A percentile compares a stretch with the other conserved stretches of the same genome.
phyloP scores from a whole-genome alignment of 108 stramenopile species.

The Cyclostephanos tholiformis region DNA sequence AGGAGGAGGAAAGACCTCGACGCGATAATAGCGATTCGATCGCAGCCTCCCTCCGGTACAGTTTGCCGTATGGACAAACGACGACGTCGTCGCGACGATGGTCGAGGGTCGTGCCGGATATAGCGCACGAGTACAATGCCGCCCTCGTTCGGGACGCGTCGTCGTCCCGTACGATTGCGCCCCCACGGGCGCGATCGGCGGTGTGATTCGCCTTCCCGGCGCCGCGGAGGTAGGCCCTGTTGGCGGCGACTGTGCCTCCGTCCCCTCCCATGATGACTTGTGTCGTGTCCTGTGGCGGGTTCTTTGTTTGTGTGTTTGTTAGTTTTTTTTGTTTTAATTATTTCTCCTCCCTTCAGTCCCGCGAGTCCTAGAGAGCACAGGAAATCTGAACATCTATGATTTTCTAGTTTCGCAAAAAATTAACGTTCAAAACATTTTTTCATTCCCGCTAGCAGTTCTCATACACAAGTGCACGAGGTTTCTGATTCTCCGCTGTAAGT shows the following conservation, averaged over 20 bases:
- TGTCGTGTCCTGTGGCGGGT: too few species aligned
- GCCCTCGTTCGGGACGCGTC: conserved; percentile 43
- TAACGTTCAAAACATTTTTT: too few species aligned
- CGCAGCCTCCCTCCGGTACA: conserved; percentile 77
- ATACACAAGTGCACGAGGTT: too few species aligned
- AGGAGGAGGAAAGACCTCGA: conserved; percentile 25
- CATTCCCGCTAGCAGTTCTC: too few species aligned
- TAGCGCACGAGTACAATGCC: conserved; percentile 61
- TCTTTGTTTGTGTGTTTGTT: too few species aligned
- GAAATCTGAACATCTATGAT: too few species aligned
- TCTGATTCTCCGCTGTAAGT: too few species aligned
- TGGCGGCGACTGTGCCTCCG: conserved; percentile 84
- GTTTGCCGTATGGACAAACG: conserved; percentile 68
- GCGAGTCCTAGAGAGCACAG: too few species aligned
- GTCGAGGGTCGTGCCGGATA: conserved; percentile 56
- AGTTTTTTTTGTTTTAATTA: too few species aligned
- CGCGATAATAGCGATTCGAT: conserved; percentile 79
- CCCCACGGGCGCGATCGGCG: conserved; percentile 53
- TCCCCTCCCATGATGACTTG: conserved; percentile 95
- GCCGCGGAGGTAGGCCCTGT: conserved; percentile 80
- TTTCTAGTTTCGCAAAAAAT: too few species aligned
- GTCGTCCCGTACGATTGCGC: too few species aligned
- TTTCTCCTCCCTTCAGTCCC: too few species aligned
- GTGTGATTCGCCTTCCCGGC: conserved; percentile 78
- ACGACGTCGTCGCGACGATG: conserved; percentile 51